phyloP scores from a whole-genome alignment of 371 early-diverging fungal species.

The Mortierella sp. region DNA sequence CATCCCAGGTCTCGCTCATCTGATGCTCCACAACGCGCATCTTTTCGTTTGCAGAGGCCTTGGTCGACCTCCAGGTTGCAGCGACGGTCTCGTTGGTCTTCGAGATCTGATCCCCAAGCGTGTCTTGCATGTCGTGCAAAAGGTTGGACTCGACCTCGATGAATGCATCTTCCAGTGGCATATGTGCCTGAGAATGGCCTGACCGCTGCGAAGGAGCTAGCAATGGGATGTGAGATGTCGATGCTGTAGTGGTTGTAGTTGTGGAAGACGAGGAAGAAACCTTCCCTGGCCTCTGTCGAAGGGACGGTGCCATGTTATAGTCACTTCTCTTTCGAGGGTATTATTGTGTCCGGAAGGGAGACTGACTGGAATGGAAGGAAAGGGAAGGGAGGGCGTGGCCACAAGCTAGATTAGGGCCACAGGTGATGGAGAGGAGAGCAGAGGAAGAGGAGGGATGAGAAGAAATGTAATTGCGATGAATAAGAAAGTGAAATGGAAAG shows the following conservation, averaged over 20 bases:
- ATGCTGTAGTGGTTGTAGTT: constrained; percentile 11
- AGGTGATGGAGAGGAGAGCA: constrained; percentile 6
- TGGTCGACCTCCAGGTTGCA: constrained; percentile 55
- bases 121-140: constrained; percentile 52
- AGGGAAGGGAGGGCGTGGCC: constrained; percentile 1
- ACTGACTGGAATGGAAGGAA: constrained; percentile 8
- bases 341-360: not conserved
- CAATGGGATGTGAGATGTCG: constrained; percentile 9
- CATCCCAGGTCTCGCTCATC: constrained; percentile 66
- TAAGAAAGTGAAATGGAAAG: constrained; percentile 4
- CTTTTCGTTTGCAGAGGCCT: constrained; percentile 51
- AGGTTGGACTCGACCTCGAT: constrained; percentile 54
- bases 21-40: constrained; percentile 47
- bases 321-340: not conserved
- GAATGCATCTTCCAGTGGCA: constrained; percentile 22
- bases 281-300: constrained; percentile 40
- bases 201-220: constrained; percentile 1
- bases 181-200: constrained; percentile 10
- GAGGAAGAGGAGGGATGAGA: constrained; percentile 7
- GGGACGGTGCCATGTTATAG: constrained; percentile 31
- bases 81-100: constrained; percentile 54
- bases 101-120: constrained; percentile 35
- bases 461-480: constrained; percentile 7
- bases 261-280: constrained; percentile 20
- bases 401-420: not conserved